Evolutionary conservation across 768 basidiomycete species (phyloP).

Genomic region (Paxillus rubicundulus): DNA sequence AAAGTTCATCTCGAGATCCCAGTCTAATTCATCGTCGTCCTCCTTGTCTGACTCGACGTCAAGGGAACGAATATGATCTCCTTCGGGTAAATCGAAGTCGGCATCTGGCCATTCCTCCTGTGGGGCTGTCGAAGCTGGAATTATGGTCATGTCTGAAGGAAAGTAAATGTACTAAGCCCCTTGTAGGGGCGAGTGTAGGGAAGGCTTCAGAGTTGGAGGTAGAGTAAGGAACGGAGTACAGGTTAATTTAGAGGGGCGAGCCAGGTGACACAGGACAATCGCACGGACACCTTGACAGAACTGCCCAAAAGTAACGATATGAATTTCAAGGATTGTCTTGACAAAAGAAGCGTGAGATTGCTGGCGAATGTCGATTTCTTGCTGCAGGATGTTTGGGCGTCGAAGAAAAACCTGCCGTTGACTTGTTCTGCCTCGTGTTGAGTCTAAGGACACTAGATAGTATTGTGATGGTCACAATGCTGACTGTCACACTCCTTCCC

Average conservation of each 20-base stretch:
- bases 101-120: constrained; percentile 86
- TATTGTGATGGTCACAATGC: constrained; percentile 9
- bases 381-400: constrained; percentile 5
- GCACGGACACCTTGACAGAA: constrained; percentile 5
- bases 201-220: constrained; percentile 11
- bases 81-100: constrained; percentile 84
- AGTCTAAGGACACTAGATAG: neutral
- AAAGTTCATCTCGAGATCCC: constrained; percentile 77
- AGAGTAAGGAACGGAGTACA: constrained; percentile 4
- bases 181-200: constrained; percentile 18
- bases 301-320: neutral
- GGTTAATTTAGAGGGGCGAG: neutral
- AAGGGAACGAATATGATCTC: constrained; percentile 58
- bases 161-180: constrained; percentile 21
- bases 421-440: constrained; percentile 28
- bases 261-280: constrained; percentile 1
- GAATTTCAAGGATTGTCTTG: constrained; percentile 13
- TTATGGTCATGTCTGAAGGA: constrained; percentile 48
- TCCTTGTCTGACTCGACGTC: constrained; percentile 62
- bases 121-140: constrained; percentile 55
- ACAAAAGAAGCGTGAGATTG: neutral
- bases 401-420: constrained; percentile 17
- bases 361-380: neutral
- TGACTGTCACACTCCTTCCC: constrained; percentile 1
- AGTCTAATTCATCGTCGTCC: constrained; percentile 67